Evolutionary conservation across 257 asterid species (phyloP), one percentile per base, ranked within the genome.

Genomic region (Phtheirospermum japonicum): DNA sequence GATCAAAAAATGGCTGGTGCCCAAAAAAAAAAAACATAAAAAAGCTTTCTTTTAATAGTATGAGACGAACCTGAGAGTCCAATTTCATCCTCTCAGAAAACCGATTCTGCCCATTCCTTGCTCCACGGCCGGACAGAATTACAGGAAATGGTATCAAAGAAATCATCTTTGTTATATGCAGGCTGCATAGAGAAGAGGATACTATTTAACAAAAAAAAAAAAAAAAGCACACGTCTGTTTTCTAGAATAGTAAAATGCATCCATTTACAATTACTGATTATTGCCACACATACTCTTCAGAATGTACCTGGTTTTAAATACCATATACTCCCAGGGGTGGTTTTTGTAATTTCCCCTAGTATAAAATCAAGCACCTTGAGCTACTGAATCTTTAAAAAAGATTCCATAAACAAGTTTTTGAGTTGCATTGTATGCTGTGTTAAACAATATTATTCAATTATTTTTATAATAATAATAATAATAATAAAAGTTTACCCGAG

Each of bases 81-180:
- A 65, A 73, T 76, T 66, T 85, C 82, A 70, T 66, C 65, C 85
- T 63, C 32, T 71, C 83, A 49, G 82, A 59, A n/a, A 63, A 55
- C 50, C 56, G 80, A 70, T 67, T 71, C 72, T 72, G 89, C 57
- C 82, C 87, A 77, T 73, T 83, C 71, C 79, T 73, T 37, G 66
- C 69, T 71, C 96, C 87, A 56, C 73, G 81, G 31, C 83, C 69
- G 17, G n/a, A 60, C 51, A 61, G 83, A 74, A 69, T 81, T 78
- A 72, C 89, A 75, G 64, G 94, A 85, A 49, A 88, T 85, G 48
- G 84, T 77, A 63, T 85, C 94, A 58, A 88, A 88, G 87, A 88
- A 85, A 32, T 85, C 91, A 58, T 88, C 87, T 75, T 85, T 88
- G 11, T 76, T 83, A 73, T 88, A 85, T 56, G 94, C 91, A 73